Percentiles rank a stretch among this genome's conserved stretches.
These are phyloP conservation scores for Hemisphaericaspora subhashii DNA, from an alignment of 1,139 yeast species.

Conservation along the genomic window DNA sequence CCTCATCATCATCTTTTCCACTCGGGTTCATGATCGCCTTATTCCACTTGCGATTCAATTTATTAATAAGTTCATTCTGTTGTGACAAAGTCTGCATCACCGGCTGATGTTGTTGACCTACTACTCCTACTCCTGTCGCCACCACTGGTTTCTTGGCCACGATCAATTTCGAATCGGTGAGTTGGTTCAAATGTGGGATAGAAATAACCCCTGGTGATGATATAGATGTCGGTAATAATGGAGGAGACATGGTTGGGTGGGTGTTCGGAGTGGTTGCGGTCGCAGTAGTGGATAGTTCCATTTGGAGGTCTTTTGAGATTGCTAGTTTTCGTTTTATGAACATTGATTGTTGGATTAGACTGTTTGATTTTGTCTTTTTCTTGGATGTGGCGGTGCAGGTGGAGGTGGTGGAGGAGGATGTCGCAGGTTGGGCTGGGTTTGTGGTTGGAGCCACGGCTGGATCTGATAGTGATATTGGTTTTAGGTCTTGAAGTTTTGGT, in stretches of 20 bases:
- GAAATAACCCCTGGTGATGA: background rate
- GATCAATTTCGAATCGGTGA: slow-evolving; percentile 16
- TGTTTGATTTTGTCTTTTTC: slow-evolving; percentile 16
- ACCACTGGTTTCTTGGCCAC: slow-evolving; percentile 6
- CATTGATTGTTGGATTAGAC: slow-evolving; percentile 23
- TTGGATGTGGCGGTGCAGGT: slow-evolving; percentile 10
- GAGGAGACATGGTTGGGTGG: slow-evolving; percentile 7
- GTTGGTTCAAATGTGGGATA: slow-evolving; percentile 6
- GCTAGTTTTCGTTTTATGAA: slow-evolving; percentile 32
- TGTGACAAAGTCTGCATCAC: slow-evolving; percentile 20
- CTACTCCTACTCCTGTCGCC: no score
- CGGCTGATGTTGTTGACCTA: slow-evolving; percentile 14
- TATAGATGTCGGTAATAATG: slow-evolving; percentile 7
- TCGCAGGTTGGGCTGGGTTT: slow-evolving; percentile 4
- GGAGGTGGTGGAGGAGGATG: slow-evolving; percentile 7
- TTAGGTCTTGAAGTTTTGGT: slow-evolving; percentile 7
- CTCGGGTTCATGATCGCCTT: slow-evolving; percentile 16
- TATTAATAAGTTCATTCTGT: slow-evolving; percentile 36
- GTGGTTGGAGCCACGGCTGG: slow-evolving; percentile 3
- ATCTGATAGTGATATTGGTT: slow-evolving; percentile 8
- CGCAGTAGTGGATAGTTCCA: slow-evolving; percentile 28
- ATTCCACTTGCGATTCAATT: slow-evolving; percentile 42
- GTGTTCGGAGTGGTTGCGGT: slow-evolving; percentile 3
- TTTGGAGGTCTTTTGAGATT: slow-evolving; percentile 40
- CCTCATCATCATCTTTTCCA: background rate